Base-by-base conservation (phyloP, 495 filamentous ascomycete species). In the Penicillium dipodomyicola region DNA sequence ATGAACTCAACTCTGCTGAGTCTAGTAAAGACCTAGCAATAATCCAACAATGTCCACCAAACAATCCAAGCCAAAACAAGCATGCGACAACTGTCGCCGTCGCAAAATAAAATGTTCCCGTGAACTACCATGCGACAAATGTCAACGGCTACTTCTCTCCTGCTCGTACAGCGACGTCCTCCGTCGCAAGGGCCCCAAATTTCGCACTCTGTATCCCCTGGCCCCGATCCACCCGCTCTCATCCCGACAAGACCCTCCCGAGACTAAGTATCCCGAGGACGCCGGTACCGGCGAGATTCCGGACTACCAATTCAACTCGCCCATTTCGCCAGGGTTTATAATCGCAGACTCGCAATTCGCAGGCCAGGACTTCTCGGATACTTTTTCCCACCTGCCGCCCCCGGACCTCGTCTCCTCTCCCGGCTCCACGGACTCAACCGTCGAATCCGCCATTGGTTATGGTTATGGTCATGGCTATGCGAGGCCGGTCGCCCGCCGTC, bases 31-130 rank as follows among this genome's bases (percentile, higher is more conserved):
- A 51, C 33, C 20, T 58, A 23, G 23, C 41, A 37, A 40, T 6
- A 42, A 8, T 22, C 54, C 44, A 54, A 59, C 69, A 65, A 68
- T 65, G 59, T 58, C 63, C 49, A 43, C 61, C 49, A 61, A 60
- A 48, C 60, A 64, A 61, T 59, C 52, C 68, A 52, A 52, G 42
- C 29, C 67, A 15, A 76, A 75, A 50, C 75, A 78, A 61, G 73
- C 75, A 49, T 78, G 75, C 53, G 75, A 78, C 49, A 77, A 77
- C 49, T 78, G 75, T 60, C 71, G 75, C 27, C 67, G 72, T 5
- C 72, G 75, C 40, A 78, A 78, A 49, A 75, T 78, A 54, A 78
- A 74, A 66, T 78, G 75, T 54, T 71, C 70, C 14, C 69, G 73
- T 55, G 71, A 74, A 44, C 60, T 72, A 0, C 75, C 75, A 3